Evolutionary conservation across 1,139 yeast genomes (phyloP).

Genomic region (Geotrichum australiense): DNA sequence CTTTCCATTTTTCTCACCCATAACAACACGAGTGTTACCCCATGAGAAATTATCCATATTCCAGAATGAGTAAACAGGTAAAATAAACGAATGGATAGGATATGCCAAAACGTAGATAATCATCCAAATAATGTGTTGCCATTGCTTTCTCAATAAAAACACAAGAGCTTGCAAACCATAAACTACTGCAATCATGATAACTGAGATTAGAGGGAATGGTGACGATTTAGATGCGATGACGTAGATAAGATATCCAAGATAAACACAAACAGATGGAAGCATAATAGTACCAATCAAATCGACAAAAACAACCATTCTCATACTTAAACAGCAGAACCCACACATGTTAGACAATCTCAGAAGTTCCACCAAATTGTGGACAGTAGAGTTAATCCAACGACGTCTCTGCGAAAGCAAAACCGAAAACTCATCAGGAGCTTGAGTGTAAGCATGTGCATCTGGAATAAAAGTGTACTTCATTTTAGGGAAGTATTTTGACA

Average conservation of each 20-base stretch:
- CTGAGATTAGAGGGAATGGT: slow-evolving; percentile 36
- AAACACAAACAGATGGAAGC: slow-evolving; percentile 40
- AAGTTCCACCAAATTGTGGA: slow-evolving; percentile 38
- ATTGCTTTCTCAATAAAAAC: slow-evolving; percentile 35
- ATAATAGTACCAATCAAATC: slow-evolving; percentile 38
- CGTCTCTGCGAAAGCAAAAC: slow-evolving; percentile 41
- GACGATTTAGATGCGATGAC: slow-evolving; percentile 28
- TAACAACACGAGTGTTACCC: slow-evolving; percentile 41
- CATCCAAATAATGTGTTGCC: slow-evolving; percentile 45
- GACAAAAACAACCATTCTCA: slow-evolving; percentile 38
- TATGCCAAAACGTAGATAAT: slow-evolving; percentile 36
- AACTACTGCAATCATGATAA: slow-evolving; percentile 36
- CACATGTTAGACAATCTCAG: slow-evolving; percentile 38
- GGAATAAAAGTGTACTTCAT: slow-evolving; percentile 37
- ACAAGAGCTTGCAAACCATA: slow-evolving; percentile 39
- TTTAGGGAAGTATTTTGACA: slow-evolving; percentile 36
- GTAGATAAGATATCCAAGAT: slow-evolving; percentile 37
- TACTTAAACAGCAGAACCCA: slow-evolving; percentile 40
- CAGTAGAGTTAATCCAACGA: slow-evolving; percentile 42
- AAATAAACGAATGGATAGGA: slow-evolving; percentile 36
- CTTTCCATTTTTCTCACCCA: slow-evolving; percentile 38
- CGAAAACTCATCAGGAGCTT: slow-evolving; percentile 41
- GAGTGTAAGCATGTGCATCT: slow-evolving; percentile 38
- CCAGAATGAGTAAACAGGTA: slow-evolving; percentile 41
- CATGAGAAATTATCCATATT: slow-evolving; percentile 42